Evolutionary conservation across 2,329 filamentous ascomycete genomes (phyloP), one percentile per base, ranked within the genome.

Genomic region (Xylaria sp.): DNA sequence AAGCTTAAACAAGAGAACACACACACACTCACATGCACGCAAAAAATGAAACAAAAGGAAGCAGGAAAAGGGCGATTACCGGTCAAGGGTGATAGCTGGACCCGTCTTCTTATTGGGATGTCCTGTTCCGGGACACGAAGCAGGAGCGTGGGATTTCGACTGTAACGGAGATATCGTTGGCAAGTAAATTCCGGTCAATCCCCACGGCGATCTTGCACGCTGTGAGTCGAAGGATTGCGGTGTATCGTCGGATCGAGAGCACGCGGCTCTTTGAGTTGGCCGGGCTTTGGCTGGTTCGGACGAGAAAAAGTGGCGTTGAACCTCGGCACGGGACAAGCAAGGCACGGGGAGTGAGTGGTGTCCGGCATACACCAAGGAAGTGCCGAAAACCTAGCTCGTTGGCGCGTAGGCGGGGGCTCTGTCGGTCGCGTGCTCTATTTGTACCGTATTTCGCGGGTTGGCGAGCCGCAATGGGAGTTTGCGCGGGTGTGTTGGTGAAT

Each of bases 1-100:
- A 63, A 65, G 43, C 52, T 58, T 63, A 58, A 64, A 59, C 25
- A 31, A 27, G 25, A 56, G 27, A 33, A 25, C 27, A 11, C 29
- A 21, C 25, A 1, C 7, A 7, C 31, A 7, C 31, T 7, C 31
- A 7, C 7, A 23, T 17, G n/a, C 4, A 21, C 13, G 31, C 31
- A 35, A 29, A 48, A 59, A 25, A 55, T 17, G n/a, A 37, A 17
- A 31, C 13, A 25, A n/a, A 37, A 15, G 19, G n/a, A n/a, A n/a
- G n/a, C n/a, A 43, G 27, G 38, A 19, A 10, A 37, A n/a, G 23
- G 29, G 33, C 11, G 10, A 46, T 51, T 54, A 46, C 47, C 47
- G 11, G 52, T 31, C 38, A 17, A 25, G 19, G 46, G 13, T 21
- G 5, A 46, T 19, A 23, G 31, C 19, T 29, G 27, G 15, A 13